phyloP scores from a whole-genome alignment of 345 rosid species.

The Hibiscus mutabilis region DNA sequence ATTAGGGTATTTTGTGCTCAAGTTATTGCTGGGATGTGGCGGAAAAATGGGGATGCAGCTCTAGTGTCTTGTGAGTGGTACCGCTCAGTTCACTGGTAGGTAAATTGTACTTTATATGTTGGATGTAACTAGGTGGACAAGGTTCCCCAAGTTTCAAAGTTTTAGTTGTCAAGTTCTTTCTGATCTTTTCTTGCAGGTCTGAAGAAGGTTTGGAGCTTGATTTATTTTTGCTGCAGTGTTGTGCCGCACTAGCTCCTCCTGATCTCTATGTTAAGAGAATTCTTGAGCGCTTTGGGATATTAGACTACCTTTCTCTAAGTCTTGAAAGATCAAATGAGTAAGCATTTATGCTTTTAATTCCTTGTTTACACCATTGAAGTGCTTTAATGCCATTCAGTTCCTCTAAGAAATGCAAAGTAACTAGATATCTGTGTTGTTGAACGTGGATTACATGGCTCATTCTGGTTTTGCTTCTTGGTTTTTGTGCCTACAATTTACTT shows the following conservation, averaged over 20 bases:
- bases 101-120: constrained; percentile 10
- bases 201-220: constrained; percentile 91
- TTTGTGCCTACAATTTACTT: background rate
- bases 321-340: constrained; percentile 60
- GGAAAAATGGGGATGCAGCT: constrained; percentile 80
- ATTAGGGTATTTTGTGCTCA: constrained; percentile 87
- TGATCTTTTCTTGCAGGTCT: constrained; percentile 52
- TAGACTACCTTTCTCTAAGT: constrained; percentile 51
- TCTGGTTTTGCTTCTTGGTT: background rate
- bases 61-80: constrained; percentile 67
- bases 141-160: background rate
- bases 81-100: constrained; percentile 79
- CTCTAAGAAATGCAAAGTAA: no score
- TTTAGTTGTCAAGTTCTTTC: background rate
- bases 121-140: background rate
- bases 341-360: constrained; percentile 10
- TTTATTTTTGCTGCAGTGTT: constrained; percentile 90
- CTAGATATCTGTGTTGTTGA: no score
- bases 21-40: constrained; percentile 96
- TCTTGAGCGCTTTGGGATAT: constrained; percentile 74
- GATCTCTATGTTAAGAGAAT: constrained; percentile 69
- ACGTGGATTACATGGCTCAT: no score
- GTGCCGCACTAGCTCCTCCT: constrained; percentile 94
- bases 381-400: no score
- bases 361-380: no score